Percentiles rank a stretch among this genome's conserved stretches.
phyloP scores from a whole-genome alignment of 2,329 filamentous ascomycete species.

The Pyricularia grisea region DNA sequence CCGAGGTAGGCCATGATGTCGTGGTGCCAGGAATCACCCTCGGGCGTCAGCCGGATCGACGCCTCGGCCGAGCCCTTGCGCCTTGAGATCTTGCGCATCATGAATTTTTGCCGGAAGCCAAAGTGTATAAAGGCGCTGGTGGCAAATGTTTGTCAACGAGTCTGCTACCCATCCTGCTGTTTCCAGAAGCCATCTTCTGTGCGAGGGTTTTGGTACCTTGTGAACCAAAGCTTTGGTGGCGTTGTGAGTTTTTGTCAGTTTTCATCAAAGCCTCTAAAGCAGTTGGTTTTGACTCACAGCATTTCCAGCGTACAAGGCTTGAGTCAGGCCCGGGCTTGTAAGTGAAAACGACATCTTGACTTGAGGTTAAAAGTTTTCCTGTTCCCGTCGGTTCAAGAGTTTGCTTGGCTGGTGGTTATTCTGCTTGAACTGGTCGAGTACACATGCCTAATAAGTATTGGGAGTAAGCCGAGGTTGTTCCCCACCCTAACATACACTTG shows the following conservation, averaged over 20 bases:
- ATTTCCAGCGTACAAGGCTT: constrained; percentile 13
- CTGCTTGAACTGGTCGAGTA: background rate
- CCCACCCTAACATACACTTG: background rate
- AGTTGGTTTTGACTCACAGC: constrained; percentile 8
- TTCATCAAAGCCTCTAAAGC: background rate
- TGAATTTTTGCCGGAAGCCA: constrained; percentile 9
- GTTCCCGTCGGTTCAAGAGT: background rate
- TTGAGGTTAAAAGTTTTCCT: background rate
- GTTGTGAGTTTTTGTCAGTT: no score
- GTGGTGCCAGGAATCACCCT: constrained; percentile 16
- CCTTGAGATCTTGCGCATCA: constrained; percentile 12
- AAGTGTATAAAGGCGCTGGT: constrained; percentile 13
- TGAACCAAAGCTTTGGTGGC: background rate
- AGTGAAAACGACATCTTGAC: background rate
- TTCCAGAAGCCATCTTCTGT: background rate
- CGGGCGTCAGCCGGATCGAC: constrained; percentile 5
- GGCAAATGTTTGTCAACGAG: background rate
- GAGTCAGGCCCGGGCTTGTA: constrained; percentile 5
- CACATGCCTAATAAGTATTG: background rate
- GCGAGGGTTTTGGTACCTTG: background rate
- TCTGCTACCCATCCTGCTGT: background rate
- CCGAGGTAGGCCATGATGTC: constrained; percentile 17
- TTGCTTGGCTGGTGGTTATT: background rate
- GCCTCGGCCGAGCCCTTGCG: constrained; percentile 8
- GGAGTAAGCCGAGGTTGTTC: background rate